Conservation (phyloP, 176 grass and related monocot species). For the Oropetium thomaeum region DNA sequence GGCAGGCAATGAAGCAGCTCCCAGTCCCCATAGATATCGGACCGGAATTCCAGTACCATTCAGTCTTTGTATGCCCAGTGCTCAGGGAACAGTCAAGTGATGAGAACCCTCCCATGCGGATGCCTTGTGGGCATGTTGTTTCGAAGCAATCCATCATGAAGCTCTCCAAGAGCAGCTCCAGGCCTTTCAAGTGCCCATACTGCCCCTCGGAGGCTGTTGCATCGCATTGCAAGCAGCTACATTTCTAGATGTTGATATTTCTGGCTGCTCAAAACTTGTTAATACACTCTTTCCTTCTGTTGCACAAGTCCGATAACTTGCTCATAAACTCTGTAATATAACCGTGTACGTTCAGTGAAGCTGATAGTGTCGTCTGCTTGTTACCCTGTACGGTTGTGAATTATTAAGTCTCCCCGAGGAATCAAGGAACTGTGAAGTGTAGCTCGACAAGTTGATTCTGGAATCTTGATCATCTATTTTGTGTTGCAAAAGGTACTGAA, state of each 20-base stretch:
- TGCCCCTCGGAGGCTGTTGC: constrained; percentile 62
- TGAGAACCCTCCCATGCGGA: constrained; percentile 93
- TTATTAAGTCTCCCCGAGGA: neutral
- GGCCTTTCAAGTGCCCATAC: constrained; percentile 90
- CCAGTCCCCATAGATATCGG: constrained; percentile 73
- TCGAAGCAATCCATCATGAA: constrained; percentile 82
- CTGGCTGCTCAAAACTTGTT: constrained; percentile 25
- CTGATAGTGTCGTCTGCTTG: constrained; percentile 18
- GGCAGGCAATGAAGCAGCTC: constrained; percentile 89
- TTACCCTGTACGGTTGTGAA: constrained; percentile 38
- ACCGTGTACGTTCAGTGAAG: constrained; percentile 16
- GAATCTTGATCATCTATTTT: neutral
- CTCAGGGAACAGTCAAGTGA: constrained; percentile 73
- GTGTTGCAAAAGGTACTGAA: neutral
- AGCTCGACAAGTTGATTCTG: neutral
- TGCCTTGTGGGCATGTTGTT: constrained; percentile 85
- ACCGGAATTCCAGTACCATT: constrained; percentile 80
- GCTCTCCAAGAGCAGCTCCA: constrained; percentile 77
- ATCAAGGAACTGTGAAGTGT: neutral
- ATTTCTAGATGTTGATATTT: constrained; percentile 60
- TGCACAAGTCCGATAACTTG: constrained; percentile 20
- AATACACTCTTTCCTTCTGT: constrained; percentile 25
- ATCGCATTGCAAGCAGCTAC: constrained; percentile 71
- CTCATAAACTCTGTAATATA: constrained; percentile 54
- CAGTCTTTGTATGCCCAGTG: constrained; percentile 87